These are phyloP conservation scores for Hawksworthiomyces lignivorus DNA, from an alignment of 2,329 filamentous ascomycete species.

Conservation along the genomic window DNA sequence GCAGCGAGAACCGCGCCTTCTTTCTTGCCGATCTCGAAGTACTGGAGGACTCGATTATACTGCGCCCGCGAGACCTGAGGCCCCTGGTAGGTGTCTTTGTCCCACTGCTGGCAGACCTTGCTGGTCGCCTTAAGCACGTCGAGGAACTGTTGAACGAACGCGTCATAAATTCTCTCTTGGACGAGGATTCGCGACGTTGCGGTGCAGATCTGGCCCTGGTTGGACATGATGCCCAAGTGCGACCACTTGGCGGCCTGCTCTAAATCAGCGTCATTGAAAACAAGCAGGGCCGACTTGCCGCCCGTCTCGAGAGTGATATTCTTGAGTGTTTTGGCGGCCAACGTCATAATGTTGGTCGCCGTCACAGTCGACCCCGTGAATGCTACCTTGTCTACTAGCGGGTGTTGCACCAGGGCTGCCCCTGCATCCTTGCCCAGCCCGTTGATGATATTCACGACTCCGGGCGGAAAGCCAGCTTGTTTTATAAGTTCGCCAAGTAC, in stretches of 20 bases:
- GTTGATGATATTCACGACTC: slow-evolving; percentile 65
- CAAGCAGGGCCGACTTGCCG: slow-evolving; percentile 51
- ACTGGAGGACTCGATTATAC: slow-evolving; percentile 59
- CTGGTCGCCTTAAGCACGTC: slow-evolving; percentile 47
- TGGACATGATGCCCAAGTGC: slow-evolving; percentile 41
- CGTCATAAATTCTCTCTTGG: slow-evolving; percentile 48
- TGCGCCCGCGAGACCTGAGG: slow-evolving; percentile 62
- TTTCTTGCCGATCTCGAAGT: slow-evolving; percentile 58
- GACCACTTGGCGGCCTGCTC: slow-evolving; percentile 53
- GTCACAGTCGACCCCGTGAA: slow-evolving; percentile 66
- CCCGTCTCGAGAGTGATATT: slow-evolving; percentile 53
- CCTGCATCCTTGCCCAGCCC: slow-evolving; percentile 60
- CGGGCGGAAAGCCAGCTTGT: slow-evolving; percentile 66
- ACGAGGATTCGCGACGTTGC: slow-evolving; percentile 54
- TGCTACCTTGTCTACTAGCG: slow-evolving; percentile 61
- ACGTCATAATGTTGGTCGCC: slow-evolving; percentile 60
- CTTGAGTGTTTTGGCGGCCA: slow-evolving; percentile 52
- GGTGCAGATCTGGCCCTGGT: slow-evolving; percentile 55
- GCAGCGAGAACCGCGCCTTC: slow-evolving; percentile 56
- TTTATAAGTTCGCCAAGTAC: slow-evolving; percentile 57
- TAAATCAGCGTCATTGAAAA: slow-evolving; percentile 54
- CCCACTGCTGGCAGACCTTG: slow-evolving; percentile 59
- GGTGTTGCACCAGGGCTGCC: slow-evolving; percentile 57
- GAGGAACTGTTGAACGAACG: slow-evolving; percentile 57
- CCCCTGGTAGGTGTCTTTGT: slow-evolving; percentile 59